Evolutionary conservation across 768 basidiomycete genomes (phyloP).

Genomic region (Suillus clintonianus): DNA sequence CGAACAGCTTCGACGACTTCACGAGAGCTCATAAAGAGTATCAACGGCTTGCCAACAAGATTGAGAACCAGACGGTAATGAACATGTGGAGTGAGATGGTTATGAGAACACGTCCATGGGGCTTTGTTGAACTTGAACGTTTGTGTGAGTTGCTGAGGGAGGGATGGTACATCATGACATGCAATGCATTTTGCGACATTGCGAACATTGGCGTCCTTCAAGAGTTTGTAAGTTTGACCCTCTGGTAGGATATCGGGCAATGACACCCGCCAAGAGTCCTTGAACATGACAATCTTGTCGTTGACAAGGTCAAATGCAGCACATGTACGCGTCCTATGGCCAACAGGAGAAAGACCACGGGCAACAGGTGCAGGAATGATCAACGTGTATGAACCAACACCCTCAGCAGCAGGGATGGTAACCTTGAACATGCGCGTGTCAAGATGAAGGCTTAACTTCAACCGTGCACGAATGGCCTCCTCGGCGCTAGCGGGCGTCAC

Average conservation of each 20-base stretch:
- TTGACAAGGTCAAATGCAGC: not conserved
- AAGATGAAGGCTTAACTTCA: not conserved
- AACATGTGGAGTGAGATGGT: not conserved
- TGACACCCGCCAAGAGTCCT: not conserved
- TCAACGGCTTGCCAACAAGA: conserved; percentile 5
- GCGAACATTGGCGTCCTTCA: conserved; percentile 18
- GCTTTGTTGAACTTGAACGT: not conserved
- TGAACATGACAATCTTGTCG: not conserved
- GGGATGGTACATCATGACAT: not conserved
- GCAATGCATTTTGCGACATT: conserved; percentile 20
- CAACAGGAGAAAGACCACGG: not conserved
- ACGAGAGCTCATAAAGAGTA: not conserved
- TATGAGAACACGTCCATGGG: not conserved
- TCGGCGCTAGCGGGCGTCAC: conserved; percentile 3
- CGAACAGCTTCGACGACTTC: conserved; percentile 9
- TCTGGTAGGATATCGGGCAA: conserved; percentile 17
- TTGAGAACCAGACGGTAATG: conserved; percentile 9
- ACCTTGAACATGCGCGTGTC: not conserved
- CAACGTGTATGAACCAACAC: not conserved
- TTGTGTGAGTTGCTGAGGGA: not conserved
- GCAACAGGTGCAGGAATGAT: not conserved
- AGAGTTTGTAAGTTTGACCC: conserved; percentile 14
- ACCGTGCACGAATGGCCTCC: not conserved
- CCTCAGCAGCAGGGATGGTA: not conserved
- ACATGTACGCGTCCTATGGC: not conserved